Evolutionary conservation across 208 protist genomes (phyloP).

Genomic region (Trypanosoma conorhini): DNA sequence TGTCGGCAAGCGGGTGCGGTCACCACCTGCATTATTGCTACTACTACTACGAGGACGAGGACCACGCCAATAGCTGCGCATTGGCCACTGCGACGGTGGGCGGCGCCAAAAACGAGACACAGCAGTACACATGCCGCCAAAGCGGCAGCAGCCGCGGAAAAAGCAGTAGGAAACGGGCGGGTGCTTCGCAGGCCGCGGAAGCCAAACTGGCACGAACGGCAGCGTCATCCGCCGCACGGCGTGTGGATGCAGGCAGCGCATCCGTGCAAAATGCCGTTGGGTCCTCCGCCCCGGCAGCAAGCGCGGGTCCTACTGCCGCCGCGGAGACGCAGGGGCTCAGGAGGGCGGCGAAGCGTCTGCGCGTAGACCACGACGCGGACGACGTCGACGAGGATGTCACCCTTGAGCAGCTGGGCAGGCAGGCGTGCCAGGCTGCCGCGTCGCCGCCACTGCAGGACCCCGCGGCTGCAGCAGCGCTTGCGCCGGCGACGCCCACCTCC

Average conservation of each 20-base stretch:
- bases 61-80: not conserved
- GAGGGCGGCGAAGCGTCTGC: conserved; percentile 11
- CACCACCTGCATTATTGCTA: not conserved
- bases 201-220: not conserved
- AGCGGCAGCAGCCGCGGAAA: not conserved
- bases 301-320: not conserved
- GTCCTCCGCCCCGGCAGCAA: not conserved
- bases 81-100: not conserved
- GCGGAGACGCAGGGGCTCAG: not conserved
- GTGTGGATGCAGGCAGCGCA: not conserved
- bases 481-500: no score
- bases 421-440: not conserved
- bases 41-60: not conserved
- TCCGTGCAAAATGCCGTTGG: not conserved
- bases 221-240: not conserved
- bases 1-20: not conserved
- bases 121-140: not conserved
- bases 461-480: no score
- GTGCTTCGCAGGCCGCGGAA: not conserved
- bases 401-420: conserved; percentile 8
- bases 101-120: not conserved
- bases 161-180: not conserved
- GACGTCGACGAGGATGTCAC: conserved; percentile 13
- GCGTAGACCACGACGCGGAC: not conserved
- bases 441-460: not conserved